Percentiles rank a stretch among this genome's conserved stretches.
phyloP scores from a whole-genome alignment of 352 stramenopile genomes.

The Pythium pyrilobum region DNA sequence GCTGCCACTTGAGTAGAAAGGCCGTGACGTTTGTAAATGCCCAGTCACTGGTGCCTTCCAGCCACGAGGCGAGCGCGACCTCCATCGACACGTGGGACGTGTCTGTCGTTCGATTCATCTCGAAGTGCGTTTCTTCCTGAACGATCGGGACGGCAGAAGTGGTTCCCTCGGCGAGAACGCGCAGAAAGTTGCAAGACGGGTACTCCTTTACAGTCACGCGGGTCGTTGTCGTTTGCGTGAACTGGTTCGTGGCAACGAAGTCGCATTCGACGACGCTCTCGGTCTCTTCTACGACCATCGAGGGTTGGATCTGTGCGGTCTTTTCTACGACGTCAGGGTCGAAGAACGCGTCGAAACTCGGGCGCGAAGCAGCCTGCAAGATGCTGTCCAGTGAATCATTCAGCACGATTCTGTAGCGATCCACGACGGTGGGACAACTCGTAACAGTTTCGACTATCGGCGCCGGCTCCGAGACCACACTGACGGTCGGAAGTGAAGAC shows the following conservation, averaged over 20 bases:
- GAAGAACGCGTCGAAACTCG: slow-evolving; percentile 33
- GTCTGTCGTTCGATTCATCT: slow-evolving; percentile 37
- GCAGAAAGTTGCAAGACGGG: slow-evolving; percentile 49
- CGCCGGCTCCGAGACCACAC: slow-evolving; percentile 11
- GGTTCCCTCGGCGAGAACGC: slow-evolving; percentile 20
- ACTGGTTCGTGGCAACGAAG: slow-evolving; percentile 6
- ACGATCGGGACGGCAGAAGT: slow-evolving; percentile 14
- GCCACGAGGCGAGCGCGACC: slow-evolving; percentile 31
- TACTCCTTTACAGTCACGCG: slow-evolving; percentile 29
- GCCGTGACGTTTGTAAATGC: slow-evolving; percentile 26
- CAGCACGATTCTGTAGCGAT: slow-evolving; percentile 25
- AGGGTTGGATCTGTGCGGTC: slow-evolving; percentile 34
- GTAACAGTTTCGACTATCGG: slow-evolving; percentile 13
- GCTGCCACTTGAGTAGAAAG: slow-evolving; percentile 49
- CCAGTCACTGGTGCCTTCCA: slow-evolving; percentile 19
- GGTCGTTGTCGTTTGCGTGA: slow-evolving; percentile 25
- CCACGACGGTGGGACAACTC: slow-evolving; percentile 20
- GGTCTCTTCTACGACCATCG: slow-evolving; percentile 27
- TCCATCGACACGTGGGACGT: slow-evolving; percentile 29
- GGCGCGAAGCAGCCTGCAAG: slow-evolving; percentile 36
- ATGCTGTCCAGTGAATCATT: slow-evolving; percentile 33
- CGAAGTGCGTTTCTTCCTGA: slow-evolving; percentile 38
- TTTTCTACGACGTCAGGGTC: slow-evolving; percentile 37
- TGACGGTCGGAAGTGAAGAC: slow-evolving; percentile 21
- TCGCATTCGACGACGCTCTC: slow-evolving; percentile 40